These are phyloP conservation scores for Vairimorpha necatrix DNA, from an alignment of 371 early-diverging fungal genomes.

Conservation along the genomic window DNA sequence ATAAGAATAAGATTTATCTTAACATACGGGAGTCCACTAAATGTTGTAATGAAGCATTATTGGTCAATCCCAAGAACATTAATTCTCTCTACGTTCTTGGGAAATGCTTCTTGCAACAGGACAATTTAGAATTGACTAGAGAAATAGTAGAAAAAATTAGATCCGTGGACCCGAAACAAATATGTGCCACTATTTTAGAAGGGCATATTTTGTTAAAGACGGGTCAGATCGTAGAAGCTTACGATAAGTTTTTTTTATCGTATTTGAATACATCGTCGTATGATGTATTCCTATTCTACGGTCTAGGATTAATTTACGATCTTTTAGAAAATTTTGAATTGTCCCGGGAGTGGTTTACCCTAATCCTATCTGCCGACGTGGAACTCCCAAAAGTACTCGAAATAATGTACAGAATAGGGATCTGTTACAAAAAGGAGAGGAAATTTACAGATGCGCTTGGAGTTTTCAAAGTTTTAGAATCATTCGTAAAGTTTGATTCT, in stretches of 20 bases:
- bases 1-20: neutral
- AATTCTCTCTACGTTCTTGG: conserved; percentile 20
- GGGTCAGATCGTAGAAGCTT: conserved; percentile 3
- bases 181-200: neutral
- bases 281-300: conserved; percentile 26
- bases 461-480: conserved; percentile 3
- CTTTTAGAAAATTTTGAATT: conserved; percentile 11
- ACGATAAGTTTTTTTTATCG: conserved; percentile 15
- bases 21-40: neutral
- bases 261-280: conserved; percentile 1
- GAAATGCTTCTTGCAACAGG: conserved; percentile 23
- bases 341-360: conserved; percentile 20
- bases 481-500: neutral
- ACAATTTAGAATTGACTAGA: conserved; percentile 7
- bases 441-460: conserved; percentile 14
- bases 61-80: conserved; percentile 16
- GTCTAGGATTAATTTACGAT: conserved; percentile 28
- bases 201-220: conserved; percentile 15
- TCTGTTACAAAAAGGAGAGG: conserved; percentile 31
- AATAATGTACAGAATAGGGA: conserved; percentile 24
- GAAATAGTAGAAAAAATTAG: conserved; percentile 15
- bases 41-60: conserved; percentile 21
- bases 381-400: conserved; percentile 28
- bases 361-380: neutral
- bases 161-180: neutral